Percentiles rank a stretch among this genome's conserved stretches.
Conservation (phyloP, 306 rosid species). For the Potentilla sterilis region DNA sequence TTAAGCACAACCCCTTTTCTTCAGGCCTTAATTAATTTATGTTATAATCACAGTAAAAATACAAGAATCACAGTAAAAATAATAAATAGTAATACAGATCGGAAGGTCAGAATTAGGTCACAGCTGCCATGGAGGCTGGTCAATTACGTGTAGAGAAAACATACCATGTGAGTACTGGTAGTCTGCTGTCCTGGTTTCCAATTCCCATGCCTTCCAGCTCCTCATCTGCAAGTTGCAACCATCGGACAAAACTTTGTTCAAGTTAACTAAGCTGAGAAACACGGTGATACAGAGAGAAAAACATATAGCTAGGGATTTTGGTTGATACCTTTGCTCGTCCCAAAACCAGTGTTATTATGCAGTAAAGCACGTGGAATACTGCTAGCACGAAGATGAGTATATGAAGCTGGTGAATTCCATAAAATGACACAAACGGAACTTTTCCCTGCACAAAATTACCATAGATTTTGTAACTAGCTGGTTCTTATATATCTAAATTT, state of each 20-base stretch:
- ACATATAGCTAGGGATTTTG: not conserved
- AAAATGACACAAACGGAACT: conserved; percentile 57
- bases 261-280: not conserved
- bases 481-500: not conserved
- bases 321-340: conserved; percentile 63
- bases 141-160: not conserved
- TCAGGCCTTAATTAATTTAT: not conserved
- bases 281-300: not conserved
- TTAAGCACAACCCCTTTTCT: not conserved
- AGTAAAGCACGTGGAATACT: conserved; percentile 62
- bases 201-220: conserved; percentile 87
- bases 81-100: not conserved
- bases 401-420: conserved; percentile 78
- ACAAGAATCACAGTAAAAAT: not conserved
- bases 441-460: conserved; percentile 35
- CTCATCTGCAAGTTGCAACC: conserved; percentile 53
- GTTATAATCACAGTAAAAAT: not conserved
- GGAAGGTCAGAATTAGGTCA: not conserved
- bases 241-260: not conserved
- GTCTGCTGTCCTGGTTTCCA: conserved; percentile 62
- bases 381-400: conserved; percentile 73
- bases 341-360: conserved; percentile 61
- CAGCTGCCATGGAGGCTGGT: not conserved
- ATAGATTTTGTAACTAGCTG: not conserved
- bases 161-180: conserved; percentile 75